A percentile compares a stretch with the other conserved stretches of the same genome.
phyloP scores from a whole-genome alignment of 163 green algal genomes.

The Scenedesmus sp. region DNA sequence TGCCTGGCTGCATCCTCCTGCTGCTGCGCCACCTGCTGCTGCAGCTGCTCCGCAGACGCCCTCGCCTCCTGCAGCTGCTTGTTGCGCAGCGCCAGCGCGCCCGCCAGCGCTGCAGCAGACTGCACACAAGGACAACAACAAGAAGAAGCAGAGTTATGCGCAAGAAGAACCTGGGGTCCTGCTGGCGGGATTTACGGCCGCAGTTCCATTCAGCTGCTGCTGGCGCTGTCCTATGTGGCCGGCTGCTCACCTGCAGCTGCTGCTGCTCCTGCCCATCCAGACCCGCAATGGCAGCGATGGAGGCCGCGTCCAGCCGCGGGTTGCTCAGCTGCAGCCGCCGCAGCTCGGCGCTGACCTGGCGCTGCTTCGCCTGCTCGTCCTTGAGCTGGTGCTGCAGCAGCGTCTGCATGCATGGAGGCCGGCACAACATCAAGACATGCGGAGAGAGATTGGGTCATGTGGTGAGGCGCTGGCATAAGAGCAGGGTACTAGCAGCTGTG shows the following conservation, averaged over 20 bases:
- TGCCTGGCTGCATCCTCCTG: not conserved
- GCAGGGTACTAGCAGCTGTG: too few species aligned
- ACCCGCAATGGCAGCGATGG: not conserved
- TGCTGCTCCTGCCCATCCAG: not conserved
- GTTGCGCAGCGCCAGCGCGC: conserved; percentile 31
- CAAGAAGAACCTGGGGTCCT: not conserved
- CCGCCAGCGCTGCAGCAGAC: conserved; percentile 18
- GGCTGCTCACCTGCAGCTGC: conserved; percentile 10
- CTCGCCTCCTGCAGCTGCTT: conserved; percentile 14
- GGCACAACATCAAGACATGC: not conserved
- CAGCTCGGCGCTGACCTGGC: not conserved
- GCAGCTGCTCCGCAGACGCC: not conserved
- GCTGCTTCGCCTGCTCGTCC: conserved; percentile 1
- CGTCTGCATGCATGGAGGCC: not conserved
- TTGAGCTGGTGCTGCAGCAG: conserved; percentile 31
- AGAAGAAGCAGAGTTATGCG: not conserved
- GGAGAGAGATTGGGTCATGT: not conserved
- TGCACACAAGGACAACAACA: not conserved
- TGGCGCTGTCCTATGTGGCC: not conserved
- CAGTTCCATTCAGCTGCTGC: not conserved
- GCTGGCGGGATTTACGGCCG: not conserved
- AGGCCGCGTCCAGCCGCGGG: conserved; percentile 2
- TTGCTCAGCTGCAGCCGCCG: conserved; percentile 21
- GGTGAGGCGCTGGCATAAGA: not conserved
- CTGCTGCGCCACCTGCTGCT: conserved; percentile 10